Evolutionary conservation across 495 filamentous ascomycete species (phyloP).

Genomic region (Penicillium canariense): DNA sequence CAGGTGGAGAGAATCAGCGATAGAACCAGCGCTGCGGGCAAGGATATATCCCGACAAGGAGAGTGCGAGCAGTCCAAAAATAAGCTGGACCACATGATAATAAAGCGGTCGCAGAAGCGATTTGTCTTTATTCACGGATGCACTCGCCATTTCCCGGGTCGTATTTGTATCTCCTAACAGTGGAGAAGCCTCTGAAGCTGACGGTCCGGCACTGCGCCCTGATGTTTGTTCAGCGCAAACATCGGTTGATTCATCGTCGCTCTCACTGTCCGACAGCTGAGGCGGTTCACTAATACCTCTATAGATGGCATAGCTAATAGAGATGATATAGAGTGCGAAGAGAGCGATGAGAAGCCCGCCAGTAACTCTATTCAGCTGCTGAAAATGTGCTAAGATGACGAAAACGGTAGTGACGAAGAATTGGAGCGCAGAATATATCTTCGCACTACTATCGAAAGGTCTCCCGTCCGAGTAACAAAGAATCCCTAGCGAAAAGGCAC

Average conservation of each 20-base stretch:
- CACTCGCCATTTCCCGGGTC: no score
- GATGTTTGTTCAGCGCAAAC: neutral
- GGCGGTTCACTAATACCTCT: slow-evolving; percentile 40
- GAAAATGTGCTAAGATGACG: slow-evolving; percentile 29
- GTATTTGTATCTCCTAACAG: slow-evolving; percentile 8
- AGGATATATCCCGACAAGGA: slow-evolving; percentile 50
- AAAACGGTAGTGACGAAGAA: slow-evolving; percentile 40
- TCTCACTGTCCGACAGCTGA: slow-evolving; percentile 36
- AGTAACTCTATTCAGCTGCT: slow-evolving; percentile 23
- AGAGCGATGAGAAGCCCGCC: slow-evolving; percentile 41
- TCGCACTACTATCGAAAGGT: slow-evolving; percentile 45
- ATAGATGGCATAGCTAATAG: slow-evolving; percentile 46
- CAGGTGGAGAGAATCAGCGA: slow-evolving; percentile 38
- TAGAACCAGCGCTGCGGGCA: slow-evolving; percentile 36
- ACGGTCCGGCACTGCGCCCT: neutral
- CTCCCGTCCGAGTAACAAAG: slow-evolving; percentile 32
- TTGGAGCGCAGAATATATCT: slow-evolving; percentile 45
- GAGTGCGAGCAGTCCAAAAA: slow-evolving; percentile 48
- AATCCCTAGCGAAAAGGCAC: slow-evolving; percentile 54
- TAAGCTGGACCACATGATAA: slow-evolving; percentile 44
- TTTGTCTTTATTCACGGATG: neutral
- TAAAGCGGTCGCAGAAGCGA: slow-evolving; percentile 11
- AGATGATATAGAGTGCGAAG: slow-evolving; percentile 48
- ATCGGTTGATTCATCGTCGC: slow-evolving; percentile 3
- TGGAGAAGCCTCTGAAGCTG: slow-evolving; percentile 17